Conservation (phyloP, 441 rosid species). For the Macaranga tanarius region DNA sequence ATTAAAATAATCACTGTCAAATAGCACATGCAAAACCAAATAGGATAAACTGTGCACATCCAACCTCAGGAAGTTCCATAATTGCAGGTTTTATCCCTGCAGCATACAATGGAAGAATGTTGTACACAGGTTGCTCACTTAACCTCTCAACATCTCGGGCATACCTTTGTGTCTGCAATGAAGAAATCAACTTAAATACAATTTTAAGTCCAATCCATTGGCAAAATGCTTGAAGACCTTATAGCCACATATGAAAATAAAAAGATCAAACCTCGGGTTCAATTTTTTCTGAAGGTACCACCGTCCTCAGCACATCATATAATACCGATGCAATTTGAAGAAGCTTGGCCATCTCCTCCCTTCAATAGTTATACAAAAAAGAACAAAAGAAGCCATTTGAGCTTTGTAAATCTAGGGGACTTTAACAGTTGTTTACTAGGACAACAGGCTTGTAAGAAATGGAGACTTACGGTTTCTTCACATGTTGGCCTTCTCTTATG, state of each 20-base stretch:
- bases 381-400: constrained; percentile 24
- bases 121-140: constrained; percentile 64
- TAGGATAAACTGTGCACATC: constrained; percentile 18
- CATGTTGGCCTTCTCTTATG: constrained; percentile 55
- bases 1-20: constrained; percentile 11
- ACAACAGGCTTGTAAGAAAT: constrained; percentile 12
- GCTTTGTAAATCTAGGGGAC: constrained; percentile 19
- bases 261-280: constrained; percentile 59
- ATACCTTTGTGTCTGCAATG: constrained; percentile 54
- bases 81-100: constrained; percentile 71
- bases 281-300: constrained; percentile 51
- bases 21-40: constrained; percentile 20
- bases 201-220: constrained; percentile 17
- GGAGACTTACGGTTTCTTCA: constrained; percentile 70
- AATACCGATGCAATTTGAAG: constrained; percentile 81
- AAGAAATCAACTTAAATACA: constrained; percentile 9
- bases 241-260: constrained; percentile 8
- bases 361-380: constrained; percentile 38
- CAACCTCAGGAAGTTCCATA: constrained; percentile 93
- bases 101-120: constrained; percentile 82
- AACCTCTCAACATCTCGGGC: constrained; percentile 74
- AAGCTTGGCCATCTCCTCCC: constrained; percentile 93
- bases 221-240: constrained; percentile 19
- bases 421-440: constrained; percentile 3
- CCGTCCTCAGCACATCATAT: constrained; percentile 71